These are phyloP conservation scores for Crithidia fasciculata DNA, from an alignment of 208 protist genomes.

Conservation along the genomic window DNA sequence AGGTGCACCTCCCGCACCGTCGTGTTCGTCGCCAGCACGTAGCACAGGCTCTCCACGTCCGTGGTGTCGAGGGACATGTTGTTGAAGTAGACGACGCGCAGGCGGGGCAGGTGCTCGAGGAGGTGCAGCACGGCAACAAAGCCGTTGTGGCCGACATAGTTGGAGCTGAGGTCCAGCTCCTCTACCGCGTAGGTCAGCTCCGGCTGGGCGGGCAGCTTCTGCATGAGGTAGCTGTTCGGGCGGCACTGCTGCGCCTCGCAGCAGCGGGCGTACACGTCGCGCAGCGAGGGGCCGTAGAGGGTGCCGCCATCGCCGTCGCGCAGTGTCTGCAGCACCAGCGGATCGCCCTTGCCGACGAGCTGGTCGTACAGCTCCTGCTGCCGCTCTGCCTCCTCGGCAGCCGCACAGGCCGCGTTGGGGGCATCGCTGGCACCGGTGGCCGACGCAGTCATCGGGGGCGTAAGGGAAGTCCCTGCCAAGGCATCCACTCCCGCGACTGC, in stretches of 20 bases:
- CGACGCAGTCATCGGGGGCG: background rate
- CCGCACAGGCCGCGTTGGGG: background rate
- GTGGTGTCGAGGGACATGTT: conserved; percentile 89
- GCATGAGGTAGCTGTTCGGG: conserved; percentile 89
- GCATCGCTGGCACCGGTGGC: background rate
- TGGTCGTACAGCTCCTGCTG: conserved; percentile 33
- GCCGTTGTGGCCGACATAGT: conserved; percentile 89
- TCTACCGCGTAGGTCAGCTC: conserved; percentile 70
- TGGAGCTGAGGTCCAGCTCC: conserved; percentile 88
- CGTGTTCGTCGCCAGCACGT: conserved; percentile 51
- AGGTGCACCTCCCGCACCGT: conserved; percentile 65
- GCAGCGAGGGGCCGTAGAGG: conserved; percentile 69
- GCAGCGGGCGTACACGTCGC: conserved; percentile 83
- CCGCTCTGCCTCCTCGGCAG: conserved; percentile 4
- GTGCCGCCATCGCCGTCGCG: conserved; percentile 50
- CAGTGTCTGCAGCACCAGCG: conserved; percentile 41
- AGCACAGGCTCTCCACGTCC: conserved; percentile 81
- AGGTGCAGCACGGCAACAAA: conserved; percentile 86
- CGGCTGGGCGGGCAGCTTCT: conserved; percentile 81
- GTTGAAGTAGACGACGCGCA: conserved; percentile 79
- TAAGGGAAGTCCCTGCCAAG: background rate
- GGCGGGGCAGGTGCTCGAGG: conserved; percentile 69
- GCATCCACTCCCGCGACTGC: background rate
- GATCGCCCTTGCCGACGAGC: conserved; percentile 33
- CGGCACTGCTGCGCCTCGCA: conserved; percentile 82